These are phyloP conservation scores for Cladosporium oxysporum DNA, from an alignment of 2,329 filamentous ascomycete species.

Conservation along the genomic window DNA sequence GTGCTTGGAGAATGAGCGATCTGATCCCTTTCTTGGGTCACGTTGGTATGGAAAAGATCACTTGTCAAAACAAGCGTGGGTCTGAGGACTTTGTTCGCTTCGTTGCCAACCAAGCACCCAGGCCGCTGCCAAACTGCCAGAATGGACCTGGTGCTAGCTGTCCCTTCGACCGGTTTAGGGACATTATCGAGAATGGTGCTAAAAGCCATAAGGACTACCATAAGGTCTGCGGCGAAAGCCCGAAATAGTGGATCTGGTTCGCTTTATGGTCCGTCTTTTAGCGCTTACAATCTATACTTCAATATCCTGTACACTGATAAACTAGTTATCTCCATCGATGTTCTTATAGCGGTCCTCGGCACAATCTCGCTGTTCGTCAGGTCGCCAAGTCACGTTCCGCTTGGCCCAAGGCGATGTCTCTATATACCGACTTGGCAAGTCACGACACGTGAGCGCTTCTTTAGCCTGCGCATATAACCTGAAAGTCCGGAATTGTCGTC, in stretches of 20 bases:
- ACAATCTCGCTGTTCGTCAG: not conserved
- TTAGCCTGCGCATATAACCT: not conserved
- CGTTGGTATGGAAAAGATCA: constrained; percentile 25
- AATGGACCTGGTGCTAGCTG: constrained; percentile 25
- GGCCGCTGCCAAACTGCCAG: constrained; percentile 24
- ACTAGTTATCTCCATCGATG: no score
- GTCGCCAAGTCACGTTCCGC: not conserved
- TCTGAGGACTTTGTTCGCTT: constrained; percentile 23
- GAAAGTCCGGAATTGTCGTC: not conserved
- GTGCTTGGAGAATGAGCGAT: constrained; percentile 25
- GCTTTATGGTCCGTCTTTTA: not conserved
- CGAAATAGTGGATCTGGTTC: constrained; percentile 4
- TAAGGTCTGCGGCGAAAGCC: constrained; percentile 22
- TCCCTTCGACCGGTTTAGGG: constrained; percentile 20
- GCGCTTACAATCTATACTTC: not conserved
- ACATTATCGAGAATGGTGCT: constrained; percentile 20
- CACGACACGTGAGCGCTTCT: not conserved
- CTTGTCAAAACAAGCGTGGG: constrained; percentile 15
- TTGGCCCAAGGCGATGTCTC: constrained; percentile 5
- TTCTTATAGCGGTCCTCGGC: not conserved
- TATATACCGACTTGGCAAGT: constrained; percentile 14
- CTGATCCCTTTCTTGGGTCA: constrained; percentile 27
- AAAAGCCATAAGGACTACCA: constrained; percentile 24
- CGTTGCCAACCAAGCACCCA: constrained; percentile 23
- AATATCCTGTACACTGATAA: not conserved